Percentiles rank a stretch among this genome's conserved stretches.
phyloP scores from a whole-genome alignment of 495 filamentous ascomycete species.

The Venustampulla echinocandica region DNA sequence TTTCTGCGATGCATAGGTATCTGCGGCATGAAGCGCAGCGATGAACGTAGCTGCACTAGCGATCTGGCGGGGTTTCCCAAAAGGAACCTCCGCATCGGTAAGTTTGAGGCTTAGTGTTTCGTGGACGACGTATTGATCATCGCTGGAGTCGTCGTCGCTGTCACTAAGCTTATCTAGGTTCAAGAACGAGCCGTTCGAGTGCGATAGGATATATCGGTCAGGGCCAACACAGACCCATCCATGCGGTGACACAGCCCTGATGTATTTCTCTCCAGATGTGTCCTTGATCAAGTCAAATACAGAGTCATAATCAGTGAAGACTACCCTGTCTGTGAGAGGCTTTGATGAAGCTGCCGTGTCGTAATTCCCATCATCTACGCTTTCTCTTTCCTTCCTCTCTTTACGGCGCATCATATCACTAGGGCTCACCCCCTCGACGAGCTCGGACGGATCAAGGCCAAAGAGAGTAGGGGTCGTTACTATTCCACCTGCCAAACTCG shows the following conservation, averaged over 20 bases:
- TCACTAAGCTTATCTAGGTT: constrained; percentile 53
- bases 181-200: constrained; percentile 47
- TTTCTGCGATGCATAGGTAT: constrained; percentile 61
- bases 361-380: constrained; percentile 21
- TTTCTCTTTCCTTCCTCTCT: constrained; percentile 34
- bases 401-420: constrained; percentile 47
- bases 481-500: constrained; percentile 69
- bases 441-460: constrained; percentile 77
- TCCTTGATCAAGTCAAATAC: constrained; percentile 85
- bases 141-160: constrained; percentile 11
- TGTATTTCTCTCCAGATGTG: constrained; percentile 63
- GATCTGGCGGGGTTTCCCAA: constrained; percentile 55
- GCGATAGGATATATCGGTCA: constrained; percentile 56
- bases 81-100: constrained; percentile 41
- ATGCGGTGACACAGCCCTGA: constrained; percentile 61
- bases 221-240: constrained; percentile 72
- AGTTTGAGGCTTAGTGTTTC: constrained; percentile 22
- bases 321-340: constrained; percentile 31
- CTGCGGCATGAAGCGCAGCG: constrained; percentile 70
- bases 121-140: constrained; percentile 9
- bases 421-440: constrained; percentile 54
- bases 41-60: constrained; percentile 50
- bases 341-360: neutral
- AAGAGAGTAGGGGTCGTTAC: constrained; percentile 88
- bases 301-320: constrained; percentile 82